phyloP scores from a whole-genome alignment of 164 flowering plant species.

The Hamamelis virginiana region DNA sequence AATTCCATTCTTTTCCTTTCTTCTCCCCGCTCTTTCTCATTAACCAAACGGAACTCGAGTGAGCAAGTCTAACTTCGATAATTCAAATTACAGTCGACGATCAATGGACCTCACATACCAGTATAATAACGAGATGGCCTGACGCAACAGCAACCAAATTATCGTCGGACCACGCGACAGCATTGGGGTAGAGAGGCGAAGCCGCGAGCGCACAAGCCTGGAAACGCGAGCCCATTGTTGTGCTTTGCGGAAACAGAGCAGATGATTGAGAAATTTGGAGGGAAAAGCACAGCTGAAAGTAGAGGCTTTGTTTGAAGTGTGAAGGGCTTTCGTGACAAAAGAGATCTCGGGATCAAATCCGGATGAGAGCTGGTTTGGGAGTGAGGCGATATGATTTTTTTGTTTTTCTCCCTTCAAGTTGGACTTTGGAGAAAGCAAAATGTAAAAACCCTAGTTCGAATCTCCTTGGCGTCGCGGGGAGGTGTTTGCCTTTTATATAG shows the following conservation, averaged over 20 bases:
- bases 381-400: no score
- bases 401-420: no score
- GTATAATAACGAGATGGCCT: slow-evolving; percentile 69
- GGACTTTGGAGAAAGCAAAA: neutral
- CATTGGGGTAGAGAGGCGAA: slow-evolving; percentile 61
- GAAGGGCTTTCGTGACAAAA: neutral
- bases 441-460: neutral
- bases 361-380: neutral
- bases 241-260: neutral
- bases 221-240: slow-evolving; percentile 46
- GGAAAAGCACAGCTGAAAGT: neutral
- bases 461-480: neutral
- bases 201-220: slow-evolving; percentile 57
- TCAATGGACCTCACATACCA: slow-evolving; percentile 33
- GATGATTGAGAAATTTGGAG: neutral
- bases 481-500: no score
- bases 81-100: neutral
- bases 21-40: neutral
- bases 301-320: neutral
- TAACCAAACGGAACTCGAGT: neutral
- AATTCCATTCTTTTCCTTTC: neutral
- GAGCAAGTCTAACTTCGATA: neutral
- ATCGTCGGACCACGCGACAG: slow-evolving; percentile 90
- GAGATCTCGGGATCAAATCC: slow-evolving; percentile 1
- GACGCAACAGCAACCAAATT: slow-evolving; percentile 81